Percentiles rank a stretch among this genome's conserved stretches.
Conservation (phyloP, 2,329 filamentous ascomycete genomes). For the Alternaria triticina region DNA sequence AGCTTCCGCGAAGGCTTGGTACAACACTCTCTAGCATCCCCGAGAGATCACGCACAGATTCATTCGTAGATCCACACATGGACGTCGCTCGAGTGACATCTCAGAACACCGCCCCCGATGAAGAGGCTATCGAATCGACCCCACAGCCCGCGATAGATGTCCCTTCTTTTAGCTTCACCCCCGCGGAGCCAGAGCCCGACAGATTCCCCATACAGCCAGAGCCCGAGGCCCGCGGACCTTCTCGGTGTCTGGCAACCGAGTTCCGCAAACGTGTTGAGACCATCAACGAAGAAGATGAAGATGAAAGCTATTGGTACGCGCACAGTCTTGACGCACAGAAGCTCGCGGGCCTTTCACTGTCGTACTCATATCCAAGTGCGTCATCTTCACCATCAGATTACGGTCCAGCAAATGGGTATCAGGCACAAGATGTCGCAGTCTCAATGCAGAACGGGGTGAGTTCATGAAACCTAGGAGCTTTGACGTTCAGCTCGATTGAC, state of each 20-base stretch:
- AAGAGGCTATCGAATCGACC: neutral
- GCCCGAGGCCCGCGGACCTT: neutral
- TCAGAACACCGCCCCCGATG: neutral
- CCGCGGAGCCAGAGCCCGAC: neutral
- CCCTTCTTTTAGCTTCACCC: neutral
- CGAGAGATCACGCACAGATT: neutral
- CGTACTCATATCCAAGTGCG: neutral
- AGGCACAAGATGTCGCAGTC: neutral
- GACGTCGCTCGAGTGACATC: neutral
- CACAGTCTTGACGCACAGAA: neutral
- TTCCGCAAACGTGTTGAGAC: neutral
- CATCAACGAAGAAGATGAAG: conserved; percentile 3
- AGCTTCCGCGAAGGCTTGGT: conserved; percentile 1
- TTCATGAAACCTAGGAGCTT: neutral
- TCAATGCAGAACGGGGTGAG: neutral
- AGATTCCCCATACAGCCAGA: neutral
- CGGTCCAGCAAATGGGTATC: neutral
- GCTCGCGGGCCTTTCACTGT: neutral
- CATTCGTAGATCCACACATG: neutral
- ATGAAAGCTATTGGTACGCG: neutral
- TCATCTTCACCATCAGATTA: neutral
- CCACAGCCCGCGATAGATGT: neutral
- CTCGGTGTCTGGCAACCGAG: neutral
- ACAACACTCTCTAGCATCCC: neutral
- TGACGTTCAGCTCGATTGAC: neutral